Evolutionary conservation across 352 stramenopile genomes (phyloP), one percentile per base, ranked within the genome.

Genomic region (Phytopythium cucurbitacearum): DNA sequence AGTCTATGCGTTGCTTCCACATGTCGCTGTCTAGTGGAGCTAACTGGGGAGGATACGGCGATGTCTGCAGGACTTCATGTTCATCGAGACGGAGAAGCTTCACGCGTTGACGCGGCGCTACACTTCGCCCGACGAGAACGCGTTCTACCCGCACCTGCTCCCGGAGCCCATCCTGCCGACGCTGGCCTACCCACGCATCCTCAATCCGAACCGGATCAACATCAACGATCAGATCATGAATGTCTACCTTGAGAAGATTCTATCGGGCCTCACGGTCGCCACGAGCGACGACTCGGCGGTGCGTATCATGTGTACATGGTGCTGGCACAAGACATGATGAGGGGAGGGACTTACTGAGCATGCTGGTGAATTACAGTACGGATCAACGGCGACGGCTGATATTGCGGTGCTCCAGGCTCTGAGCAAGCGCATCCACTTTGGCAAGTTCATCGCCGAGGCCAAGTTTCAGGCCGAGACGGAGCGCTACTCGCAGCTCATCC

Each of bases 401-500:
- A 97, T 98, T 61, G 81, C 90, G 0, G 86, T 96, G 35, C 65
- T 98, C 32, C 95, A 99, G 62, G 96, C 97, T 32, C 71, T 99
- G 13, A 98, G 84, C 59, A 97, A 97, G 65, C 86, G 97, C 59
- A 97, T 99, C 57, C 97, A 99, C 66, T 99, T 98, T 56, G 97
- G 97, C 47, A 99, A 99, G 64, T 99, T 99, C 69, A 98, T 99
- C n/a, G 96, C 96, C 0, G 85, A 94, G 57, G 95, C 88, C 68
- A 99, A 99, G 76, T 99, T 98, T 67, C 80, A 96, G 60, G 80
- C 82, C 6, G 85, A 93, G 65, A 85, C 85, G 4, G 80, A 95
- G 54, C 80, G 75, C 50, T 99, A 98, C 82, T 96, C 91, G 63
- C 51, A 77, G 57, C 73, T 99, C 57, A 97, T 98, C 40, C 71